phyloP scores from a whole-genome alignment of 2,329 filamentous ascomycete genomes.

The Trichoderma gracile region DNA sequence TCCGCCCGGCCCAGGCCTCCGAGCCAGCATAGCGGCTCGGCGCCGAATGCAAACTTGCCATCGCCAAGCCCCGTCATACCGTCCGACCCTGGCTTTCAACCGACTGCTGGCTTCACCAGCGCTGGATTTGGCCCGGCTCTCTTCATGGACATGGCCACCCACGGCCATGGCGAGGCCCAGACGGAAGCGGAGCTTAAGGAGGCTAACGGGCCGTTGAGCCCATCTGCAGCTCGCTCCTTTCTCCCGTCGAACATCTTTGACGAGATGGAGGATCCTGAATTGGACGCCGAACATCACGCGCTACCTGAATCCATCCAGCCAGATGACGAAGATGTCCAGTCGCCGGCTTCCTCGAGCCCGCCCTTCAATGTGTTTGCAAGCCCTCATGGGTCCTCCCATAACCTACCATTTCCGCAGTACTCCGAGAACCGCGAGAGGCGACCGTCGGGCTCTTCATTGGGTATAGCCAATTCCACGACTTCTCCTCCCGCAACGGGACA shows the following conservation, averaged over 20 bases:
- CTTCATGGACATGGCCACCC: slow-evolving; percentile 52
- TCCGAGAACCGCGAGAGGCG: slow-evolving; percentile 49
- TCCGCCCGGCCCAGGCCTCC: slow-evolving; percentile 49
- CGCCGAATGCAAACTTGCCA: slow-evolving; percentile 45
- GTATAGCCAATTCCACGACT: slow-evolving; percentile 44
- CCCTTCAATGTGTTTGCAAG: slow-evolving; percentile 62
- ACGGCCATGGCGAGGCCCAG: slow-evolving; percentile 44
- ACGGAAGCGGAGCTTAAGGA: slow-evolving; percentile 64
- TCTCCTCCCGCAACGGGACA: slow-evolving; percentile 37
- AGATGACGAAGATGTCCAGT: slow-evolving; percentile 53
- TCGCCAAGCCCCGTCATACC: slow-evolving; percentile 44
- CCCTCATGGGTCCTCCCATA: slow-evolving; percentile 61
- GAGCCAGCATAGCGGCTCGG: slow-evolving; percentile 51
- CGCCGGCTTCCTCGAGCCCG: slow-evolving; percentile 59
- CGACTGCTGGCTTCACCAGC: slow-evolving; percentile 56
- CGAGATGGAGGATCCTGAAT: slow-evolving; percentile 63
- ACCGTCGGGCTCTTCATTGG: slow-evolving; percentile 37
- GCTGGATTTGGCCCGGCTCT: slow-evolving; percentile 55
- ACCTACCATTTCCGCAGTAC: slow-evolving; percentile 57
- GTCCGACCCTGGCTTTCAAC: slow-evolving; percentile 47
- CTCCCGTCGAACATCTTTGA: slow-evolving; percentile 69
- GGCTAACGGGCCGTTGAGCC: slow-evolving; percentile 71
- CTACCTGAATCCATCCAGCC: slow-evolving; percentile 36
- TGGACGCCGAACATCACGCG: slow-evolving; percentile 39
- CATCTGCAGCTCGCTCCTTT: slow-evolving; percentile 67